These are phyloP conservation scores for Lolium rigidum DNA, from an alignment of 176 grass and related monocot species.

Conservation along the genomic window DNA sequence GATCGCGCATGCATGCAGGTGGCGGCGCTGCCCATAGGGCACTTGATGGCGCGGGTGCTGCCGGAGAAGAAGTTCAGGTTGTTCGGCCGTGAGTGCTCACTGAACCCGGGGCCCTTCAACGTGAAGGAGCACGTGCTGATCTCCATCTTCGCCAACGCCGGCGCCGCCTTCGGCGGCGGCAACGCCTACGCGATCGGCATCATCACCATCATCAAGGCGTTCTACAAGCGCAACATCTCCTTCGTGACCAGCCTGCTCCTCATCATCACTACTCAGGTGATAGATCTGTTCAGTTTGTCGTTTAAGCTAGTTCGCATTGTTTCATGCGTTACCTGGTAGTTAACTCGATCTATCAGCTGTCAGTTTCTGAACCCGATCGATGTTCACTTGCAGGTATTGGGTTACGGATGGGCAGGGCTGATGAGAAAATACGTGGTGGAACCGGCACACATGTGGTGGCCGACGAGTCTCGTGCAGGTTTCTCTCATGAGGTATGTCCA, in stretches of 20 bases:
- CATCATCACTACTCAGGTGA: slow-evolving; percentile 72
- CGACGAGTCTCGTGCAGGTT: slow-evolving; percentile 72
- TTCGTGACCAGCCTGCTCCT: slow-evolving; percentile 58
- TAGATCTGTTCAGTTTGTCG: not conserved
- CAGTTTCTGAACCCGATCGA: not conserved
- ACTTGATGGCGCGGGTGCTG: slow-evolving; percentile 56
- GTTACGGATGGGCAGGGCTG: slow-evolving; percentile 94
- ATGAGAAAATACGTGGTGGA: slow-evolving; percentile 96
- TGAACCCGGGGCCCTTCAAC: slow-evolving; percentile 85
- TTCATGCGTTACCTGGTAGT: not conserved
- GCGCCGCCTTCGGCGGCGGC: slow-evolving; percentile 65
- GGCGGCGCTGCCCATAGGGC: slow-evolving; percentile 67
- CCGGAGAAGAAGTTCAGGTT: slow-evolving; percentile 49
- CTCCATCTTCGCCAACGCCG: slow-evolving; percentile 82
- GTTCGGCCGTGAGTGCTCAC: slow-evolving; percentile 31
- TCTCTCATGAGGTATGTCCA: slow-evolving; percentile 75
- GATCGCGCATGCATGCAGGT: slow-evolving; percentile 48
- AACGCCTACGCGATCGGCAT: slow-evolving; percentile 69
- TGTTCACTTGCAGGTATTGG: slow-evolving; percentile 50
- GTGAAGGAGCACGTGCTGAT: slow-evolving; percentile 91
- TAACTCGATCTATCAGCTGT: not conserved
- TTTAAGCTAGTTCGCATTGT: too few relatives aligned
- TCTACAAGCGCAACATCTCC: slow-evolving; percentile 68
- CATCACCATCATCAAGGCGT: slow-evolving; percentile 71
- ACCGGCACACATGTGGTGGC: slow-evolving; percentile 98